Evolutionary conservation across 371 early-diverging fungal species (phyloP).

Genomic region (Rhizopus arrhizus): DNA sequence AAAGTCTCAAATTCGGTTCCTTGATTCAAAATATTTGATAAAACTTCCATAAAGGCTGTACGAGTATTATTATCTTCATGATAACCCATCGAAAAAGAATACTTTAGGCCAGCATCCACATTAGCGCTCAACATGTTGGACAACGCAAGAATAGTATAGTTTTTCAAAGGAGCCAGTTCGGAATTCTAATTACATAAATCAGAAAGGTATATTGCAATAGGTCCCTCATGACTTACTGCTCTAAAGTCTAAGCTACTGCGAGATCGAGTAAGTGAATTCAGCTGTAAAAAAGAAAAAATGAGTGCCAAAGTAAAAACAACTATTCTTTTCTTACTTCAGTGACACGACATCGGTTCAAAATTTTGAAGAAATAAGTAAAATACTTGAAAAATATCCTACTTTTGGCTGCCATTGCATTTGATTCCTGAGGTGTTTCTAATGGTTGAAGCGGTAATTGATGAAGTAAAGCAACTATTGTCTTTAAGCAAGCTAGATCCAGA

Average conservation of each 20-base stretch:
- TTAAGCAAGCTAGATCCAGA: slow-evolving; percentile 77
- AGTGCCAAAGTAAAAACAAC: too few relatives aligned
- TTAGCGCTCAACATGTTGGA: slow-evolving; percentile 87
- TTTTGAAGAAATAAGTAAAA: slow-evolving; percentile 80
- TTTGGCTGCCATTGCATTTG: slow-evolving; percentile 62
- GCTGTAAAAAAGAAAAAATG: background rate
- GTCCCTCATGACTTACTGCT: slow-evolving; percentile 14
- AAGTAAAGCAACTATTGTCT: slow-evolving; percentile 75
- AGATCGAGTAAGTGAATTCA: slow-evolving; percentile 12
- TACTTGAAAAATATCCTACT: slow-evolving; percentile 77
- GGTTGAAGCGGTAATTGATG: slow-evolving; percentile 82
- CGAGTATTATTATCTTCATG: slow-evolving; percentile 83
- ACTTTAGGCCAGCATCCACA: slow-evolving; percentile 84
- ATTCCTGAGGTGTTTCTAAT: slow-evolving; percentile 59
- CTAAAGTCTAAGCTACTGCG: slow-evolving; percentile 13
- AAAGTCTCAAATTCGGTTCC: slow-evolving; percentile 82
- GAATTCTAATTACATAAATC: slow-evolving; percentile 30
- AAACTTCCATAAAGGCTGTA: slow-evolving; percentile 84
- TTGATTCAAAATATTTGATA: slow-evolving; percentile 82
- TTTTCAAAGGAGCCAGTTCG: slow-evolving; percentile 67
- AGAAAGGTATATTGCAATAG: background rate
- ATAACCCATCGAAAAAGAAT: slow-evolving; percentile 84
- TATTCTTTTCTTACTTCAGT: slow-evolving; percentile 11
- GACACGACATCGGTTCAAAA: slow-evolving; percentile 74
- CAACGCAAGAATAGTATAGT: slow-evolving; percentile 80